Evolutionary conservation across 2,329 filamentous ascomycete species (phyloP), one percentile per base, ranked within the genome.

Genomic region (Aureobasidium melanogenum): DNA sequence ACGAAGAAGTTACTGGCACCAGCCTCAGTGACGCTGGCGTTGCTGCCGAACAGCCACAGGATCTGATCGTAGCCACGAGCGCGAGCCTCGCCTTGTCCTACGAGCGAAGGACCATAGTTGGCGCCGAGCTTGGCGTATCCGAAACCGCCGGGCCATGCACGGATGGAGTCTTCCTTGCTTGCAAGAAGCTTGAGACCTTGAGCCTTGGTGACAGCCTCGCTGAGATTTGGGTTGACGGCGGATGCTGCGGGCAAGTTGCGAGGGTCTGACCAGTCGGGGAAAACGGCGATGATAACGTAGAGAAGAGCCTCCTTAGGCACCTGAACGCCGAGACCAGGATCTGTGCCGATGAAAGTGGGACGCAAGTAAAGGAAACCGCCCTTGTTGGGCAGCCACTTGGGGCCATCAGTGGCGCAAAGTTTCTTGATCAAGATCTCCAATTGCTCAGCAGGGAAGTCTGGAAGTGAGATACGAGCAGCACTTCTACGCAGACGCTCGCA

Each of bases 1-100:
- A 96, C 80, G 70, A 97, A 96, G 77, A 96, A 96, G 76, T 97
- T 97, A 69, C 85, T 89, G 14, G 91, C 92, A 5, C 92, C 92
- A 2, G 92, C 92, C 78, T 97, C 92, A 2, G 92, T 97, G 65
- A 95, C 91, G 71, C 84, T 84, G 57, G 83, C 84, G 67, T 93
- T 81, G 43, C 83, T 74, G 1, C 91, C 91, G 69, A 96, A 94
- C 55, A 97, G 81, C 92, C 92, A 97, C n/a, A 97, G 82, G 61
- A 97, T 88, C 80, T 97, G 93, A 70, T 93, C 84, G 75, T 85
- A 97, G 0, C 93, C 92, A 43, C 83, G 77, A 12, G 77, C 78
- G 61, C 85, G 79, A 3, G 92, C 92, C 73, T 92, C 88, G 19
- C 82, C 81, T 52, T 91, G 91, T 3, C 90, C 89, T 59, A 90